These are phyloP conservation scores for Silene uniflora DNA, from an alignment of 148 eudicot species.

Conservation along the genomic window DNA sequence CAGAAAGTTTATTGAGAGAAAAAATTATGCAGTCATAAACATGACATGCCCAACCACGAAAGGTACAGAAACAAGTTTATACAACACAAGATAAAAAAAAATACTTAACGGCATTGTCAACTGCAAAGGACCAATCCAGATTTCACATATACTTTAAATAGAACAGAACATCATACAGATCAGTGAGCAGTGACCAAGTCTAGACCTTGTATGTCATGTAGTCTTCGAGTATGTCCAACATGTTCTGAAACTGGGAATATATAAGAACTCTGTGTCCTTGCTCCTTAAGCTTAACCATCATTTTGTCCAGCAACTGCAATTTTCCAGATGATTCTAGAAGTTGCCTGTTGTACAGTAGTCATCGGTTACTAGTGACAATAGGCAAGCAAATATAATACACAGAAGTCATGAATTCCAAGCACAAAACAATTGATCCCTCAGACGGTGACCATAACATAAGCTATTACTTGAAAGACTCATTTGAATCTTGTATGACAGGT, in stretches of 20 bases:
- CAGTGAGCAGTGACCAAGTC: slow-evolving; percentile 1
- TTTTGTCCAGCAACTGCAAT: slow-evolving; percentile 81
- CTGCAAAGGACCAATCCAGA: slow-evolving; percentile 3
- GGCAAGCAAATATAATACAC: background rate
- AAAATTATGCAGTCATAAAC: background rate
- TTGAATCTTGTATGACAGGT: slow-evolving; percentile 58
- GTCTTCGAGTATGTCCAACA: slow-evolving; percentile 94
- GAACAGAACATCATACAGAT: background rate
- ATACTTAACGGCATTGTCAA: background rate
- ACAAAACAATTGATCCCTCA: background rate
- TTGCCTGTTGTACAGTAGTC: slow-evolving; percentile 46
- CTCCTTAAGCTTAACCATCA: slow-evolving; percentile 95
- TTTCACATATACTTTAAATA: background rate
- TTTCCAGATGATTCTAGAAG: slow-evolving; percentile 89
- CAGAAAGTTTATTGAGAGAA: background rate
- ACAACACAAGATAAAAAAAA: background rate
- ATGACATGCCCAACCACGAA: background rate
- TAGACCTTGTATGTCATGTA: slow-evolving; percentile 67
- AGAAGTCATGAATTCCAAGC: background rate
- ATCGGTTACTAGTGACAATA: slow-evolving; percentile 3
- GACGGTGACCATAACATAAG: slow-evolving; percentile 11
- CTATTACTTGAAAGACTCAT: slow-evolving; percentile 77
- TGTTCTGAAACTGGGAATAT: slow-evolving; percentile 93
- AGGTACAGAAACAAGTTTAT: background rate
- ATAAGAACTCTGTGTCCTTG: slow-evolving; percentile 97